Conservation (phyloP, 768 basidiomycete genomes). For the Infundibulicybe gibba region DNA sequence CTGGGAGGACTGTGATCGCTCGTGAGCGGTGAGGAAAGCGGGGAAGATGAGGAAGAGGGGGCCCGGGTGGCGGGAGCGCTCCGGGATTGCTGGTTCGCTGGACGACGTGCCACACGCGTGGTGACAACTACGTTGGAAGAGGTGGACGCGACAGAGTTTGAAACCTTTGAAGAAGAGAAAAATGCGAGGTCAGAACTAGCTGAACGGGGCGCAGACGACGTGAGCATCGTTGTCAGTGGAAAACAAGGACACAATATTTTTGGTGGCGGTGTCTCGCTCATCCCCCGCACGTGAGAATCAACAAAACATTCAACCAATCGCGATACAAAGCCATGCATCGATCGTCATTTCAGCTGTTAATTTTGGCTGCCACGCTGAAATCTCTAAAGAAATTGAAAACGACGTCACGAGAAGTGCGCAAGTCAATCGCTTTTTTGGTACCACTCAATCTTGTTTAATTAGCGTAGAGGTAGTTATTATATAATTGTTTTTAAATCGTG, state of each 20-base stretch:
- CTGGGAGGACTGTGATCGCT: slow-evolving; percentile 16
- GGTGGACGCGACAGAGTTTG: slow-evolving; percentile 25
- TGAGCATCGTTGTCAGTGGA: slow-evolving; percentile 12
- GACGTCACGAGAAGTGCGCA: no score
- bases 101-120: slow-evolving; percentile 24
- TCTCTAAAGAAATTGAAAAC: no score
- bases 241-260: slow-evolving; percentile 2
- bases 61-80: slow-evolving; percentile 5
- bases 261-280: background rate
- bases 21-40: slow-evolving; percentile 22
- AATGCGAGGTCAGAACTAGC: slow-evolving; percentile 23
- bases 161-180: slow-evolving; percentile 26
- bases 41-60: slow-evolving; percentile 11
- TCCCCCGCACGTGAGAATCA: background rate
- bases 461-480: no score
- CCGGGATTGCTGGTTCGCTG: slow-evolving; percentile 14
- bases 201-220: slow-evolving; percentile 13
- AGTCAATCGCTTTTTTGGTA: no score
- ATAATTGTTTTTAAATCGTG: no score
- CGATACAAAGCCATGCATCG: no score
- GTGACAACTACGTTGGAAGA: slow-evolving; percentile 23
- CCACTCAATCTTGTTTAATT: no score
- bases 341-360: no score
- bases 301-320: no score
- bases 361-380: no score